Evolutionary conservation across 1,284 basidiomycete genomes (phyloP), one percentile per base, ranked within the genome.

Genomic region (Boletus semigastroideus): DNA sequence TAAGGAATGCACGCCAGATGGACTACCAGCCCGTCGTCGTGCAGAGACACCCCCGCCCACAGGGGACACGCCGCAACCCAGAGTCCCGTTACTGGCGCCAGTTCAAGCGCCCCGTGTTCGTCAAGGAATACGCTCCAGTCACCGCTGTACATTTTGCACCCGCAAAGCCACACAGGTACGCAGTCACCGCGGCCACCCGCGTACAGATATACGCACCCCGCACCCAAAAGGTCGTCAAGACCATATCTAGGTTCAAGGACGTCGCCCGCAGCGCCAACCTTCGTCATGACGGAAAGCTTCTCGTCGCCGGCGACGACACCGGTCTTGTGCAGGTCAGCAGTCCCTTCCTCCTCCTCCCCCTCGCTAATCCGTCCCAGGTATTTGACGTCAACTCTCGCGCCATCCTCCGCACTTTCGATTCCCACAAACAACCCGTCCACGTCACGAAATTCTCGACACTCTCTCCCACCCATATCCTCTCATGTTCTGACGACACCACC

Each of bases 311-410:
- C 50, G 94, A 98, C 64, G 96, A 99, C 69, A 90, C 87, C 55
- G 97, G 96, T 10, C 70, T 95, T 13, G 84, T 99, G 22, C 97
- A 99, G 77, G 92, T 87, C 59, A 46, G 71, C 47, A 17, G 3
- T 7, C 14, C 19, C 20, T 5, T 2, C 5, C 1, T 34, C 11
- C 43, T 45, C 56, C 45, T 56, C 63, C 52, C 61, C 36, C 7
- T 43, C 41, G 45, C 25, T 48, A 28, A 42, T 30, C 42, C 48
- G 47, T 13, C 43, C 13, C 61, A 92, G 89, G 78, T 99, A 20
- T 99, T 99, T 65, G 97, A 99, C 70, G 85, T 98, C 51, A 92
- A 87, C 62, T 96, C 92, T 22, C 81, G 97, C 45, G 96, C 96
- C 12, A 94, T 99, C 59, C 78, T 99, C 56, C 84, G 97, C 48